A percentile compares a stretch with the other conserved stretches of the same genome.
These are phyloP conservation scores for Nakazawaea sp. DNA, from an alignment of 805 yeast species.

Conservation along the genomic window DNA sequence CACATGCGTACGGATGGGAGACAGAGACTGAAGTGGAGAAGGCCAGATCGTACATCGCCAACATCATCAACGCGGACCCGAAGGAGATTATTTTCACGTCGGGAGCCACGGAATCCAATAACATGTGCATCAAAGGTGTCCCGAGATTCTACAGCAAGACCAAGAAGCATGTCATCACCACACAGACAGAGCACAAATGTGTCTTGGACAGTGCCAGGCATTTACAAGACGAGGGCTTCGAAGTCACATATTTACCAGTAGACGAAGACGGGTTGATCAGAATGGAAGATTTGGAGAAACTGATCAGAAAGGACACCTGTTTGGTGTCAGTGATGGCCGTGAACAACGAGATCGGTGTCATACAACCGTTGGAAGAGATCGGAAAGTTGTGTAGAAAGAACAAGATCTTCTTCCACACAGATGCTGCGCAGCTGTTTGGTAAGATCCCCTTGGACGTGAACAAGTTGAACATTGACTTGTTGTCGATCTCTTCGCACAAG, in stretches of 20 bases:
- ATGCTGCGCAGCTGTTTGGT: slow-evolving; percentile 96
- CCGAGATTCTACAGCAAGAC: slow-evolving; percentile 87
- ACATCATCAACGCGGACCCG: slow-evolving; percentile 85
- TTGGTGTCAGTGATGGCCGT: slow-evolving; percentile 95
- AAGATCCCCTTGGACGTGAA: slow-evolving; percentile 91
- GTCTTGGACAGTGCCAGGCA: slow-evolving; percentile 95
- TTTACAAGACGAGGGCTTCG: slow-evolving; percentile 94
- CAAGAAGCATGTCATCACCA: slow-evolving; percentile 89
- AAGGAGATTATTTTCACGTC: slow-evolving; percentile 95
- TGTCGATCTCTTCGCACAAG: slow-evolving; percentile 94
- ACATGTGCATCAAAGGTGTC: slow-evolving; percentile 92
- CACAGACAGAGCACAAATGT: slow-evolving; percentile 98
- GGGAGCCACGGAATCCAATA: slow-evolving; percentile 97
- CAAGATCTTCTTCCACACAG: slow-evolving; percentile 95
- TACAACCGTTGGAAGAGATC: slow-evolving; percentile 92
- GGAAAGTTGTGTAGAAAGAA: slow-evolving; percentile 80
- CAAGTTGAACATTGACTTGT: slow-evolving; percentile 83
- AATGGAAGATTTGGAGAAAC: slow-evolving; percentile 68
- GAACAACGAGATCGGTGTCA: slow-evolving; percentile 95
- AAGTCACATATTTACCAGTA: slow-evolving; percentile 89
- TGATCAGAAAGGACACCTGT: slow-evolving; percentile 87
- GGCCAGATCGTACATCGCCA: slow-evolving; percentile 80
- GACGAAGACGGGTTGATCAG: slow-evolving; percentile 71
- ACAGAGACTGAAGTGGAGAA: slow-evolving; percentile 86
- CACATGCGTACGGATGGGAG: slow-evolving; percentile 99